A percentile compares a stretch with the other conserved stretches of the same genome.
phyloP scores from a whole-genome alignment of 2,329 filamentous ascomycete species.

The Cordyceps cicadae region DNA sequence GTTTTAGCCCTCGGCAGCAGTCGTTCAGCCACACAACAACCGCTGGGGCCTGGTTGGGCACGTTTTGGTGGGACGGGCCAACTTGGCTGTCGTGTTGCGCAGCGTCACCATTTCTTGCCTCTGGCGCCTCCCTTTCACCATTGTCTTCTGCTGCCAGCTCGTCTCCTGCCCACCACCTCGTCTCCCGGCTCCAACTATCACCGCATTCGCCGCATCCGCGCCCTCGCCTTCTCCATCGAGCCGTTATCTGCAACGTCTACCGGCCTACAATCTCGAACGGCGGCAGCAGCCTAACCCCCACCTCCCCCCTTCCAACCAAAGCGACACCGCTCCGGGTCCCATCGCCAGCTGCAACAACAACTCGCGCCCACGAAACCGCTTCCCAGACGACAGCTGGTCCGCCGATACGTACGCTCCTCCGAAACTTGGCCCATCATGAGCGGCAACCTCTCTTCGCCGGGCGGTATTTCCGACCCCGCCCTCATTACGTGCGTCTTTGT shows the following conservation, averaged over 20 bases:
- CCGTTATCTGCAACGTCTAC: background rate
- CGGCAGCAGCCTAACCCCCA: conserved; percentile 6
- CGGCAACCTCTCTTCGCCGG: conserved; percentile 34
- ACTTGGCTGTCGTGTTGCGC: conserved; percentile 7
- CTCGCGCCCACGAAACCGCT: background rate
- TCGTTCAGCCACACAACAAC: conserved; percentile 4
- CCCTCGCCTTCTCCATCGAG: background rate
- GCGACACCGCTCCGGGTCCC: conserved; percentile 11
- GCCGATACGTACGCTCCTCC: background rate
- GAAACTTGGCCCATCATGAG: conserved; percentile 22
- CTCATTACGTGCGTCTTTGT: conserved; percentile 49
- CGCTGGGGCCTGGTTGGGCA: conserved; percentile 4
- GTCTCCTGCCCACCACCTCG: background rate
- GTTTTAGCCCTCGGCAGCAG: background rate
- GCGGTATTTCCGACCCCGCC: conserved; percentile 58
- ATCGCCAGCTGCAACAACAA: background rate
- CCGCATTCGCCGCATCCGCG: background rate
- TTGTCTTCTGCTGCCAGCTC: background rate
- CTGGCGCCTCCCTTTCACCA: conserved; percentile 4
- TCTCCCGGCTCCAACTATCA: background rate
- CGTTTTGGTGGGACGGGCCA: conserved; percentile 8
- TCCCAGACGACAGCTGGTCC: conserved; percentile 2
- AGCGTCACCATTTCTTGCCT: conserved; percentile 8
- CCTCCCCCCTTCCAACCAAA: conserved; percentile 10
- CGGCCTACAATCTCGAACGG: background rate